Evolutionary conservation across 2,329 filamentous ascomycete genomes (phyloP), one percentile per base, ranked within the genome.

Genomic region (Metarhizium anisopliae): DNA sequence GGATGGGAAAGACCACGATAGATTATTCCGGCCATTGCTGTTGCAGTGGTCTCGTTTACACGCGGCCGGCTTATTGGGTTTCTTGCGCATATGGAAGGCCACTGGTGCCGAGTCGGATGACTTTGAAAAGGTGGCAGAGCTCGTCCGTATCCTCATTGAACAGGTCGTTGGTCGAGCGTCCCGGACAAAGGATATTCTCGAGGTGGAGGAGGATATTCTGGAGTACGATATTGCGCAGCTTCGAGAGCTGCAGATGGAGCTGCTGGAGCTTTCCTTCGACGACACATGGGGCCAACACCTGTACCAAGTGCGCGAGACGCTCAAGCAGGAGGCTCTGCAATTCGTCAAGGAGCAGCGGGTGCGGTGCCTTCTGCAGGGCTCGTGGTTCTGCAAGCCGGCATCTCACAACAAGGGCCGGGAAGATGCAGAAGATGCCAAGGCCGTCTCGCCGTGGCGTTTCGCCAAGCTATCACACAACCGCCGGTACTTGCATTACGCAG

Each of bases 321-420:
- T 97, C 49, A 88, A 90, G 62, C 85, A 93, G 64, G 94, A 99
- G 70, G 91, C 93, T 11, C 74, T 96, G 54, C 90, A 96, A 65
- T 99, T 99, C 66, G 89, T 97, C 71, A 96, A 96, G 71, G 94
- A 99, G 73, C 94, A 99, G 70, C 85, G 94, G 42, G 89, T 97
- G 59, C 82, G 94, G 54, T 96, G 92, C 67, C 76, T 99, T 43
- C 80, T 97, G 4, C 82, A 90, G 62, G 94, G 94, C 6, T 85
- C 88, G 10, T 99, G 94, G 94, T 99, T 97, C 73, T 69, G 74
- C 68, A 72, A 79, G 70, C 70, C 79, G 5, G 65, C 71, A 11
- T 68, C 74, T 52, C 71, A 65, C 59, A 45, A 68, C 71, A 51
- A 68, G 72, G 51, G 71, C 68, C 55, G 62, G 59, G 51, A 52